Percentiles rank a stretch among this genome's conserved stretches.
Evolutionary conservation across 2,329 filamentous ascomycete species (phyloP).

Genomic region (Septoria linicola): DNA sequence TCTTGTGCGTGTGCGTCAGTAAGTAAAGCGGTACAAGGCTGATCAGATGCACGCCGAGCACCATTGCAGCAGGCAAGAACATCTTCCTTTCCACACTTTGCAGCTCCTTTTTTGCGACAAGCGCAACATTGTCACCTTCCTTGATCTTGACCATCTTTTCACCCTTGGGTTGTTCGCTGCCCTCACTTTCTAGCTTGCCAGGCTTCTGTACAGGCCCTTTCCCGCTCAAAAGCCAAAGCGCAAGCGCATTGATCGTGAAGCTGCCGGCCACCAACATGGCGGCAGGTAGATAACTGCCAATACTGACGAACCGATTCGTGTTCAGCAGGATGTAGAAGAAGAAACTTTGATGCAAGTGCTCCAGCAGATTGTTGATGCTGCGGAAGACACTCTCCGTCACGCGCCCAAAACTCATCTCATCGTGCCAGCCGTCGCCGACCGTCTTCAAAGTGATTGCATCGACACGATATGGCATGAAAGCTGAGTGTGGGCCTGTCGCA

Average conservation of each 20-base stretch:
- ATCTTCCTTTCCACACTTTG: slow-evolving; percentile 61
- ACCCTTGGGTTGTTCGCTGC: slow-evolving; percentile 38
- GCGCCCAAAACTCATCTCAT: slow-evolving; percentile 92
- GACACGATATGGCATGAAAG: slow-evolving; percentile 96
- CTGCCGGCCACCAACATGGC: slow-evolving; percentile 96
- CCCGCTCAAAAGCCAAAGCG: slow-evolving; percentile 89
- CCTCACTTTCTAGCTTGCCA: slow-evolving; percentile 36
- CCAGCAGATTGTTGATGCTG: slow-evolving; percentile 91
- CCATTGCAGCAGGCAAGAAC: slow-evolving; percentile 70
- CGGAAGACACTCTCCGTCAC: slow-evolving; percentile 87
- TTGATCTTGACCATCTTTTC: slow-evolving; percentile 40
- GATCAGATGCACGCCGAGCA: slow-evolving; percentile 70
- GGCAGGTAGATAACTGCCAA: slow-evolving; percentile 92
- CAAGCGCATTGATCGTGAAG: slow-evolving; percentile 93
- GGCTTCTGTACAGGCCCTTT: slow-evolving; percentile 31
- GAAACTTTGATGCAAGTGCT: slow-evolving; percentile 97
- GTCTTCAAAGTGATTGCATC: slow-evolving; percentile 93
- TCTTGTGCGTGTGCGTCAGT: slow-evolving; percentile 72
- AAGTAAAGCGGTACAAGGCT: slow-evolving; percentile 78
- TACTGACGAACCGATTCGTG: slow-evolving; percentile 89
- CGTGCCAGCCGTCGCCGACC: slow-evolving; percentile 88
- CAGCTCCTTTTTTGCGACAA: slow-evolving; percentile 43
- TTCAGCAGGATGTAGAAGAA: slow-evolving; percentile 98
- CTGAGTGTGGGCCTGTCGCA: slow-evolving; percentile 86
- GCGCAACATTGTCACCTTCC: slow-evolving; percentile 37